Conservation (phyloP, 2,329 filamentous ascomycete species). For the Colletotrichum shisoi region DNA sequence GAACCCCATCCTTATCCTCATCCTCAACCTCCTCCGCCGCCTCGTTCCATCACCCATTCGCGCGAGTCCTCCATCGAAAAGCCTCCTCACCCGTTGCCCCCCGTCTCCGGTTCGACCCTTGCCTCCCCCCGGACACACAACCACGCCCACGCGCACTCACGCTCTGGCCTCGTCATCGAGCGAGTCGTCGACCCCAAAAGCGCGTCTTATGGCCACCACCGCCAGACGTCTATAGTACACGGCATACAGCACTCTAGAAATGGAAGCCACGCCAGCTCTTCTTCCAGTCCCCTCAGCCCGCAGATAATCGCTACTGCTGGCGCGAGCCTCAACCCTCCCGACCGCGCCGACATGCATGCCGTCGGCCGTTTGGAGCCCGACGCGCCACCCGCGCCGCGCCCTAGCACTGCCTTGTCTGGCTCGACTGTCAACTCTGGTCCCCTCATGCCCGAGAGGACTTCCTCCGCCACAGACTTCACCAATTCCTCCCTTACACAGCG, state of each 20-base stretch:
- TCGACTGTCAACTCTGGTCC: constrained; percentile 48
- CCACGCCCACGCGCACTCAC: constrained; percentile 52
- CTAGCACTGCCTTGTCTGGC: constrained; percentile 59
- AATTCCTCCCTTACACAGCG: constrained; percentile 57
- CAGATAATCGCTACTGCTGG: constrained; percentile 80
- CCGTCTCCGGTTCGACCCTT: constrained; percentile 42
- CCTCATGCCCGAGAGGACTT: constrained; percentile 55
- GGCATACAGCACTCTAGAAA: constrained; percentile 92
- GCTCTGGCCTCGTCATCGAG: constrained; percentile 56
- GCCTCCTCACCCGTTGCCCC: constrained; percentile 45
- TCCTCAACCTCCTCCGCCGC: constrained; percentile 38
- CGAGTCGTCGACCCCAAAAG: constrained; percentile 65
- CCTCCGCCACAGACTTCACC: constrained; percentile 57
- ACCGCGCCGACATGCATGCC: constrained; percentile 61
- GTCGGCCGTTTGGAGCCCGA: constrained; percentile 59
- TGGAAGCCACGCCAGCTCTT: constrained; percentile 82
- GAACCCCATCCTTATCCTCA: constrained; percentile 46
- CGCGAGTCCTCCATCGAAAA: constrained; percentile 68
- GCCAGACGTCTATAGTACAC: constrained; percentile 96
- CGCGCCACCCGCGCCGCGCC: constrained; percentile 50
- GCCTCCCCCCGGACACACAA: constrained; percentile 52
- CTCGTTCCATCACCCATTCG: constrained; percentile 59
- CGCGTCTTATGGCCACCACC: constrained; percentile 80
- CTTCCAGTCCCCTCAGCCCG: constrained; percentile 85
- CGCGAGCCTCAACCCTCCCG: constrained; percentile 57